Evolutionary conservation across 495 filamentous ascomycete species (phyloP), one percentile per base, ranked within the genome.

Genomic region (Bryoglossum gracile): DNA sequence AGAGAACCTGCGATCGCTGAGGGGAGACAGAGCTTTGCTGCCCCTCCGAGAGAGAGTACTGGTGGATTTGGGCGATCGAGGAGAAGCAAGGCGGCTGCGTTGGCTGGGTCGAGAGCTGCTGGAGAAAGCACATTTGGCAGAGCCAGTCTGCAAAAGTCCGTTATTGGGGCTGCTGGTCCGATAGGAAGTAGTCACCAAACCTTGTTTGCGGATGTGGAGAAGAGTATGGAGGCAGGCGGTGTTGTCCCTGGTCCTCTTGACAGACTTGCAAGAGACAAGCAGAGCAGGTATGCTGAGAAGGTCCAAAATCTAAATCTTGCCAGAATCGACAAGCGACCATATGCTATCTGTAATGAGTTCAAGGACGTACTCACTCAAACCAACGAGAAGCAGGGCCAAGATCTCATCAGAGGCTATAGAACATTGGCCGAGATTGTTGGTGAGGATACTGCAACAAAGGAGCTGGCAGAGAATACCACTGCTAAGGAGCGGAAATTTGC

Each of bases 401-500:
- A 88, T 56, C 65, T 95, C 22, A 73, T 82, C 41, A 81, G 86
- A 58, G 83, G 89, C 0, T 96, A 94, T 58, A 75, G 74, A 33
- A 86, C 86, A 25, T 70, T 94, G 60, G 80, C 83, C 55, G 73
- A 77, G 24, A 87, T 95, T 43, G 78, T 83, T 1, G 70, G 71
- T 21, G 89, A 94, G 64, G 65, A 75, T 19, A 65, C 80, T 8
- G 74, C 72, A 2, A 65, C 71, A 17, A 65, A 73, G 23, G 73
- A 71, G 14, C 56, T 66, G 3, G 70, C 74, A 3, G 76, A 80
- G 25, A 69, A 74, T 22, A 65, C 63, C 19, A 73, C 78, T 8
- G 65, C 84, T 17, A 78, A 70, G 62, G 86, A 90, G 54, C 82
- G 90, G n/a, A 80, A 86, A 48, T 95, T 81, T 67, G 78, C 82